Conservation (phyloP, 1,284 basidiomycete genomes). For the Pterulicium gracile region DNA sequence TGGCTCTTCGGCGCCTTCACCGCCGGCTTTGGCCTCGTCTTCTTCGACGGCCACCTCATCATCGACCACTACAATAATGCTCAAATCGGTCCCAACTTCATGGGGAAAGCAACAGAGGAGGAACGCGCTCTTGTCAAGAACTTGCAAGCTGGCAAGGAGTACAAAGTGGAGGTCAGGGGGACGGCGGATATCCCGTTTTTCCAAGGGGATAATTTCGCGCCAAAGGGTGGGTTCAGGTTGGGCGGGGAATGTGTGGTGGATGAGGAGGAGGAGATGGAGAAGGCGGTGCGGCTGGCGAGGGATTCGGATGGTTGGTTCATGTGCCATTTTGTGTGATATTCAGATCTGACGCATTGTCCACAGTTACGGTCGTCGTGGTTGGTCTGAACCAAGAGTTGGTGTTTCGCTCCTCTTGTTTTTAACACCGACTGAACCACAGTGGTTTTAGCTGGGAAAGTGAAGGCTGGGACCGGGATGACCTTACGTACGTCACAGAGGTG, state of each 20-base stretch:
- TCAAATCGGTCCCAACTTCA: conserved; percentile 20
- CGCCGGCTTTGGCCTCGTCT: conserved; percentile 35
- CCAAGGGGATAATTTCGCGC: conserved; percentile 25
- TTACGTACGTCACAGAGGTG: conserved; percentile 26
- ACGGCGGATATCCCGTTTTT: no score
- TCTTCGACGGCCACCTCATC: conserved; percentile 34
- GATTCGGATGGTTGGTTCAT: conserved; percentile 27
- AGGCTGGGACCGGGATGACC: conserved; percentile 30
- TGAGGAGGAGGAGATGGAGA: conserved; percentile 24
- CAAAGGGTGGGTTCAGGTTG: conserved; percentile 33
- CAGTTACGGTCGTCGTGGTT: conserved; percentile 32
- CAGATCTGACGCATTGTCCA: neutral
- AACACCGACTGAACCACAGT: no score
- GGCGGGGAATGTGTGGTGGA: conserved; percentile 27
- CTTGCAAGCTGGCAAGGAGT: conserved; percentile 24
- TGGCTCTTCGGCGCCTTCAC: conserved; percentile 25
- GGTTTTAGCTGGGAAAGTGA: conserved; percentile 35
- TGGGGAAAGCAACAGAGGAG: conserved; percentile 28
- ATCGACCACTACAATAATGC: conserved; percentile 32
- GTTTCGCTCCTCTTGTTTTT: no score
- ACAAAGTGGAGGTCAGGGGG: conserved; percentile 26
- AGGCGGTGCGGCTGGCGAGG: conserved; percentile 30
- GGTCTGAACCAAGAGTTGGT: conserved; percentile 36
- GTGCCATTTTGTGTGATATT: neutral
- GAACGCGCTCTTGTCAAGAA: conserved; percentile 23